These are phyloP conservation scores for Schizochytrium sp. DNA, from an alignment of 108 stramenopile genomes.

Conservation along the genomic window DNA sequence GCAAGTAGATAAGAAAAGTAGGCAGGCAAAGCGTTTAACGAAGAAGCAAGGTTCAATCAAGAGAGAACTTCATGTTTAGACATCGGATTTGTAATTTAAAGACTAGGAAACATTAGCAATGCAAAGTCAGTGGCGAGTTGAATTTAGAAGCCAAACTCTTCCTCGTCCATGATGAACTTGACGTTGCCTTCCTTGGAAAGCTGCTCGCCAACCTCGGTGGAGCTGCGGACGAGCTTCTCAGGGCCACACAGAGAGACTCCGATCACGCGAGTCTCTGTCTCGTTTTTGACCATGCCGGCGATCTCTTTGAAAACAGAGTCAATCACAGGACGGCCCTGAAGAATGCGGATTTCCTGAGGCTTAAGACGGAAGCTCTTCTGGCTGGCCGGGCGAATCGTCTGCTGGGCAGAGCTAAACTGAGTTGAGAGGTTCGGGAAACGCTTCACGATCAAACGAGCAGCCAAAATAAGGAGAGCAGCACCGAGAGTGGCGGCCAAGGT, in stretches of 20 bases:
- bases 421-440: neutral
- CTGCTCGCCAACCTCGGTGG: neutral
- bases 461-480: neutral
- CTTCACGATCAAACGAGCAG: neutral
- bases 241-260: neutral
- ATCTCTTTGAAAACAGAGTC: too few relatives aligned
- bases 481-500: neutral
- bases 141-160: slow-evolving; percentile 34
- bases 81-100: neutral
- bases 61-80: too few relatives aligned
- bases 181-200: too few relatives aligned
- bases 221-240: neutral
- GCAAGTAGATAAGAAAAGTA: too few relatives aligned
- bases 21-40: too few relatives aligned
- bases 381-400: too few relatives aligned
- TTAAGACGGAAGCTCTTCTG: too few relatives aligned
- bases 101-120: neutral
- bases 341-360: too few relatives aligned
- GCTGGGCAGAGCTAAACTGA: neutral
- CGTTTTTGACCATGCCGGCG: too few relatives aligned
- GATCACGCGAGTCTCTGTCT: neutral
- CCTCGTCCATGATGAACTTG: slow-evolving; percentile 40
- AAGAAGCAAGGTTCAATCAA: too few relatives aligned
- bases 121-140: neutral
- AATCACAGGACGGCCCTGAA: too few relatives aligned